These are phyloP conservation scores for Tilletiaria anomala DNA, from an alignment of 1,284 basidiomycete genomes.

Conservation along the genomic window DNA sequence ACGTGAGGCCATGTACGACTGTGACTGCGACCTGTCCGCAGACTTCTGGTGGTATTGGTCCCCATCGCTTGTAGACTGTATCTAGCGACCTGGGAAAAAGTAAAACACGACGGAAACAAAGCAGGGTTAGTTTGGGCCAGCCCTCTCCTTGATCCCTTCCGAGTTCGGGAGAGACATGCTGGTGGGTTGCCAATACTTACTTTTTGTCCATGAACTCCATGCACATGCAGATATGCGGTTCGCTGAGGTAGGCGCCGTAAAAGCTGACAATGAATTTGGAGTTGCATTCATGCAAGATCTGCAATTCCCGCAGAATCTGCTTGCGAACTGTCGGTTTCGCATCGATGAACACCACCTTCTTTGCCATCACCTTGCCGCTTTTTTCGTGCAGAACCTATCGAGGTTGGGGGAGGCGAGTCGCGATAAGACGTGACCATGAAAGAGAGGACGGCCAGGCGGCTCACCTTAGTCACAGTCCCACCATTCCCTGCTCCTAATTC, in stretches of 20 bases:
- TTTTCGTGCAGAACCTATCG: conserved; percentile 22
- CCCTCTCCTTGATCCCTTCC: too few species aligned
- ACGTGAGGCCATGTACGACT: conserved; percentile 85
- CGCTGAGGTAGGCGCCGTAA: conserved; percentile 85
- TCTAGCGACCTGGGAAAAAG: conserved; percentile 50
- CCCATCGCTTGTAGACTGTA: conserved; percentile 82
- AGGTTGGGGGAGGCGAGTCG: background rate
- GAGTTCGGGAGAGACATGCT: too few species aligned
- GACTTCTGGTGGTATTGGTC: conserved; percentile 73
- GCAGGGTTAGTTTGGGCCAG: too few species aligned
- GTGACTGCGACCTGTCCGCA: conserved; percentile 79
- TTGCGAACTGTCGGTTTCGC: conserved; percentile 93
- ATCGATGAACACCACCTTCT: conserved; percentile 77
- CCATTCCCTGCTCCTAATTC: conserved; percentile 96
- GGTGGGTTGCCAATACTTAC: conserved; percentile 24
- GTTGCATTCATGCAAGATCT: conserved; percentile 95
- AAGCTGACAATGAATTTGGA: conserved; percentile 88
- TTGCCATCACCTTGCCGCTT: conserved; percentile 33
- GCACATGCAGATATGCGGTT: conserved; percentile 96
- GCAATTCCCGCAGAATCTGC: conserved; percentile 89
- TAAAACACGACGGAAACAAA: background rate
- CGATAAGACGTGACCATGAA: background rate
- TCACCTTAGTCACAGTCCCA: conserved; percentile 78
- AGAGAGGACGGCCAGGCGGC: background rate
- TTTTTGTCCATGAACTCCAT: conserved; percentile 87